Evolutionary conservation across 345 rosid genomes (phyloP).

Genomic region (Populus deltoides): DNA sequence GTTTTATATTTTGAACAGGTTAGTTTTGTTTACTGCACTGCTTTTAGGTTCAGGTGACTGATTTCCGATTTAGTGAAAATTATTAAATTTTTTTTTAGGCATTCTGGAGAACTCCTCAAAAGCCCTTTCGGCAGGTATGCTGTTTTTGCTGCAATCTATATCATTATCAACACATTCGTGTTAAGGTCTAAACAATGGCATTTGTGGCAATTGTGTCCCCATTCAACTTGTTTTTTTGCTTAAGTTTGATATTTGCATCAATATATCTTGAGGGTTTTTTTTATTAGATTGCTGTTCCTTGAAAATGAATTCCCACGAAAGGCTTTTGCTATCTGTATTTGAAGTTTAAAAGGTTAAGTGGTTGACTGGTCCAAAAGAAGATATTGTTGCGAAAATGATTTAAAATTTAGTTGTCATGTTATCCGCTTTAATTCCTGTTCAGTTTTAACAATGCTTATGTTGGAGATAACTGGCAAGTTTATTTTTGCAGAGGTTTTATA

Average conservation of each 20-base stretch:
- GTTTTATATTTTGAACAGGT: slow-evolving; percentile 78
- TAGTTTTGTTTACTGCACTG: slow-evolving; percentile 12
- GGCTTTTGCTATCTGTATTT: background rate
- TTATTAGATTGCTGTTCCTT: background rate
- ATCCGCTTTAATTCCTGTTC: background rate
- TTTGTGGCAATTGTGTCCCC: background rate
- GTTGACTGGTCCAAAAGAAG: too few relatives aligned
- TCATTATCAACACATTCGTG: background rate
- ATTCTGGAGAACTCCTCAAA: slow-evolving; percentile 87
- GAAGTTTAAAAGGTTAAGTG: background rate
- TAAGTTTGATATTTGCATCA: background rate
- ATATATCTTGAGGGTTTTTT: background rate
- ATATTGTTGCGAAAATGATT: too few relatives aligned
- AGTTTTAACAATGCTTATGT: background rate
- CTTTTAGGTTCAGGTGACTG: background rate
- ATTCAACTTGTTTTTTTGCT: background rate
- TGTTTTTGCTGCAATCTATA: background rate
- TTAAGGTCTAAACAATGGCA: background rate
- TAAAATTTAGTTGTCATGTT: background rate
- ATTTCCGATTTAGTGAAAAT: background rate
- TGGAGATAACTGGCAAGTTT: slow-evolving; percentile 12
- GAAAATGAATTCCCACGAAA: background rate
- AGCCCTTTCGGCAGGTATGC: slow-evolving; percentile 85
- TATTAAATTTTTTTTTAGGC: slow-evolving; percentile 37
- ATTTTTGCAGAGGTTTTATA: slow-evolving; percentile 63